Evolutionary conservation across 2,329 filamentous ascomycete species (phyloP).

Genomic region (Parastagonospora nodorum): DNA sequence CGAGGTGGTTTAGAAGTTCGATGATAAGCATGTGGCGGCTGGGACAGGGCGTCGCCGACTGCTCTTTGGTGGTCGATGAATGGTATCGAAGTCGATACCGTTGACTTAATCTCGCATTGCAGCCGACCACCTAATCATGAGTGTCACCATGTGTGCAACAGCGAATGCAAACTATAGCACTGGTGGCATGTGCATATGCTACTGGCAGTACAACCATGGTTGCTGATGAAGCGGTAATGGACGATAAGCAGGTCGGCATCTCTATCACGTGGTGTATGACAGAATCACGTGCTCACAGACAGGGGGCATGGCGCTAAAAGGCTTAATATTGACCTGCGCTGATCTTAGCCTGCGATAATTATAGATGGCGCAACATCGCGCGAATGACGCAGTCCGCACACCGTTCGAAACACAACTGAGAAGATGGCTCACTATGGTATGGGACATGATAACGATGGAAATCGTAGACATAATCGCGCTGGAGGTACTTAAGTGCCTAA

Average conservation of each 20-base stretch:
- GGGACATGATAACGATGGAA: conserved; percentile 3
- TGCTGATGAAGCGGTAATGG: conserved; percentile 14
- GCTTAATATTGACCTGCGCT: conserved; percentile 7
- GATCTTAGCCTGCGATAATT: conserved; percentile 9
- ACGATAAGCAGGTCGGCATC: neutral
- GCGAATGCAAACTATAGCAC: too few relatives aligned
- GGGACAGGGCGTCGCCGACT: conserved; percentile 11
- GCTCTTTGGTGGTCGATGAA: conserved; percentile 16
- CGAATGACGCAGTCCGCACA: conserved; percentile 6
- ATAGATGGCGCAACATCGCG: conserved; percentile 7
- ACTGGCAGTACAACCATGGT: neutral
- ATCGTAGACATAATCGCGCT: too few relatives aligned
- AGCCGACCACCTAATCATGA: too few relatives aligned
- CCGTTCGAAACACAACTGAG: conserved; percentile 8
- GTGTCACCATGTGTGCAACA: neutral
- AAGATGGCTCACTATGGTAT: conserved; percentile 4
- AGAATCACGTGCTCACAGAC: neutral
- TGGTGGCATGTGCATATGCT: neutral
- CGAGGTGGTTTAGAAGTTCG: neutral
- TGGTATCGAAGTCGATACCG: too few relatives aligned
- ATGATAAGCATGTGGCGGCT: conserved; percentile 1
- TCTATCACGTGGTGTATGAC: neutral
- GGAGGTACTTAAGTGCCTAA: too few relatives aligned
- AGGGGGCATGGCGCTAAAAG: conserved; percentile 4
- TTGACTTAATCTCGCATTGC: neutral